These are phyloP conservation scores for Mortierella sp. DNA, from an alignment of 371 early-diverging fungal genomes.

Conservation along the genomic window DNA sequence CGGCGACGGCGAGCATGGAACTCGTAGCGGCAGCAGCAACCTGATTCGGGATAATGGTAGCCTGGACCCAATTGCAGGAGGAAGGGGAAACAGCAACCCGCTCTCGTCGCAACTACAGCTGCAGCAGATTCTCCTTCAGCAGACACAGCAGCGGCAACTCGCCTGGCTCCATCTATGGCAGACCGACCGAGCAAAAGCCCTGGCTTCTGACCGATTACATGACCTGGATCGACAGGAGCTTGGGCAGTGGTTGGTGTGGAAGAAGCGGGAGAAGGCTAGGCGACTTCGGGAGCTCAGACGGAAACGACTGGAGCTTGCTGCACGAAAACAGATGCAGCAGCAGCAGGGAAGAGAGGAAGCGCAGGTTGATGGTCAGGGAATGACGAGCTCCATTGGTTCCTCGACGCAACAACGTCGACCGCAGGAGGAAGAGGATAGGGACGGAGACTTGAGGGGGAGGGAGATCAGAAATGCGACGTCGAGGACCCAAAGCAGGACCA, in stretches of 20 bases:
- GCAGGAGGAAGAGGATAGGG: neutral
- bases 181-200: conserved; percentile 8
- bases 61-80: neutral
- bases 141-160: neutral
- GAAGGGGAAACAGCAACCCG: neutral
- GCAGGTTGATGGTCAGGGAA: neutral
- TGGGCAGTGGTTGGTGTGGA: conserved; percentile 36
- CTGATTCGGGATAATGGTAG: neutral
- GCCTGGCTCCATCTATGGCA: neutral
- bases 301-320: neutral
- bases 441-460: neutral
- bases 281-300: conserved; percentile 16
- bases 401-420: neutral
- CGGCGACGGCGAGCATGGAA: neutral
- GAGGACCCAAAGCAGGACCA: neutral
- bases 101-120: conserved; percentile 5
- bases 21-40: neutral
- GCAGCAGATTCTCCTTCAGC: conserved; percentile 6
- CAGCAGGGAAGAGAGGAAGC: neutral
- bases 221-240: conserved; percentile 40
- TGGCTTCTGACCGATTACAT: conserved; percentile 19
- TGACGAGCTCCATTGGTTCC: neutral
- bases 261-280: conserved; percentile 11
- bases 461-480: neutral
- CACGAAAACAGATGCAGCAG: neutral